phyloP scores from a whole-genome alignment of 345 rosid species.

The Crucihimalaya himalaica region DNA sequence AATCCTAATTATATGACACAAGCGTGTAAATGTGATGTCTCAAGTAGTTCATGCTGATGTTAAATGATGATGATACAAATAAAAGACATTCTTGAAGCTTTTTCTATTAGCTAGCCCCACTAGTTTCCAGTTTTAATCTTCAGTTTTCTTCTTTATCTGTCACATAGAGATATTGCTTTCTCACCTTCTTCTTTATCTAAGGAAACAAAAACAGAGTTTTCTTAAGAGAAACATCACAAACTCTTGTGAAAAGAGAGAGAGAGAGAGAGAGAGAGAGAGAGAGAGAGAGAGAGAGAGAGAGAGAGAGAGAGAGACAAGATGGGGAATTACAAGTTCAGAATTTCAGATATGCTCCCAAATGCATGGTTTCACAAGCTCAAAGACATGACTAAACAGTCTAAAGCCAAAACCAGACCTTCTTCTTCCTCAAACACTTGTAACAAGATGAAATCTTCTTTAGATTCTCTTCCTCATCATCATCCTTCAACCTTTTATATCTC shows the following conservation, averaged over 20 bases:
- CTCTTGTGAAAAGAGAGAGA: neutral
- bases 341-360: slow-evolving; percentile 72
- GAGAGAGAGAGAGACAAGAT: slow-evolving; percentile 32
- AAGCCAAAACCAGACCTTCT: slow-evolving; percentile 28
- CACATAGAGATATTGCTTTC: slow-evolving; percentile 16
- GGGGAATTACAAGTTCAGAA: slow-evolving; percentile 65
- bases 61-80: slow-evolving; percentile 26
- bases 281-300: neutral
- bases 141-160: slow-evolving; percentile 20
- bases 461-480: slow-evolving; percentile 27
- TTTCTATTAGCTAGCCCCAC: slow-evolving; percentile 9
- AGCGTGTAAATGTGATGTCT: slow-evolving; percentile 33
- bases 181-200: neutral
- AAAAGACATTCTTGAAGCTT: slow-evolving; percentile 29
- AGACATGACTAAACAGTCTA: slow-evolving; percentile 47
- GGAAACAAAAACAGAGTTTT: neutral
- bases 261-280: neutral
- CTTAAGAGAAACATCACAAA: slow-evolving; percentile 11
- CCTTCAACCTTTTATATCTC: slow-evolving; percentile 34
- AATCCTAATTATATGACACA: neutral
- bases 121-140: slow-evolving; percentile 2
- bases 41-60: slow-evolving; percentile 29
- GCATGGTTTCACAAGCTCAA: slow-evolving; percentile 83
- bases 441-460: slow-evolving; percentile 27
- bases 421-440: slow-evolving; percentile 19